Base-by-base conservation (phyloP, 2,329 filamentous ascomycete genomes). In the Nemania sp. region DNA sequence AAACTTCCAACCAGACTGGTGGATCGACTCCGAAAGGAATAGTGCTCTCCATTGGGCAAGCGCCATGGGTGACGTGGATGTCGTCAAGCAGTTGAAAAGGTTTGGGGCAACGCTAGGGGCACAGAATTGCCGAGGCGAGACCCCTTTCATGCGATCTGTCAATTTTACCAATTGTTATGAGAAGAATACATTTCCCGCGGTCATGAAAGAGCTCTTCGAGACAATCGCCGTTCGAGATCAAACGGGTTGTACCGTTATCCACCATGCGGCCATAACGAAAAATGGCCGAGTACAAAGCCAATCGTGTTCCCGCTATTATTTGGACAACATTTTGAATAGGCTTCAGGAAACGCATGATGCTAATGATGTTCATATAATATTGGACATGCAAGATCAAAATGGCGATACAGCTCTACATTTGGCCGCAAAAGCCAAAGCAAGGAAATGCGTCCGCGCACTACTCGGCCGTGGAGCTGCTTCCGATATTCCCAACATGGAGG, bases 101-200 rank as follows among this genome's bases (percentile, higher is more conserved):
- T 91, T 92, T 56, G 87, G 89, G 36, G 91, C 93, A 9, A 84
- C 84, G 56, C 78, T 91, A 14, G 83, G 84, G 24, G 84, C 86
- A 2, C 80, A 87, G 49, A 92, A 91, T 52, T 75, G 82, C 39
- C 78, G 84, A 17, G 88, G 88, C 52, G 93, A 97, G 73, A 97
- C 94, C 0, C 93, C 94, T 0, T 82, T 99, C 30, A 97, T 99
- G 84, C 88, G 92, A 37, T 89, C 91, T 5, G 92, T 97, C 51
- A 84, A 95, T 68, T 99, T 97, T 72, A 97, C 93, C 40, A 99
- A 99, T 72, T 96, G 94, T 70, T 94, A 87, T 70, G 94, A 97
- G 70, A 96, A 94, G 74, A 84, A 91, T 62, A 92, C 90, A 0
- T 97, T 97, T 74, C 89, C 91, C 0, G 81, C 82, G 19, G 86